phyloP scores from a whole-genome alignment of 345 rosid genomes.

The Rhodamnia rubescens region DNA sequence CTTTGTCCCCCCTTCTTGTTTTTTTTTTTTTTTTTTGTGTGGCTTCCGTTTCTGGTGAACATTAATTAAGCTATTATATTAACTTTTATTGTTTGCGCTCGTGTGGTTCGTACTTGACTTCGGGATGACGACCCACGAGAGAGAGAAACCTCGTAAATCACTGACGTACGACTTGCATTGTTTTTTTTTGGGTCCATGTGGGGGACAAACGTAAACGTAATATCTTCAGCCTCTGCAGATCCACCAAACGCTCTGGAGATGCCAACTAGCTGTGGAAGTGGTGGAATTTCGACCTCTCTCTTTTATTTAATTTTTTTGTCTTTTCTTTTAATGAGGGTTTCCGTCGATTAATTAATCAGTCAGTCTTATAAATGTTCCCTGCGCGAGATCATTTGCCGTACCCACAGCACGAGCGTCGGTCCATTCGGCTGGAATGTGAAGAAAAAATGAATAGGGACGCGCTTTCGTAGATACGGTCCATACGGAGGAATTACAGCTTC shows the following conservation, averaged over 20 bases:
- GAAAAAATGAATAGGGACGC: neutral
- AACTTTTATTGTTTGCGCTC: neutral
- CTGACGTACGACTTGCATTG: neutral
- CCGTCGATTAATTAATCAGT: neutral
- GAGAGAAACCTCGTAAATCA: neutral
- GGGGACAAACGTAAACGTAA: neutral
- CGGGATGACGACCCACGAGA: neutral
- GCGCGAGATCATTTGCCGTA: neutral
- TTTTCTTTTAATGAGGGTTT: too few species aligned
- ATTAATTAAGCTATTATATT: neutral
- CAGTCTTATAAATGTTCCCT: neutral
- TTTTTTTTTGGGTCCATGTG: neutral
- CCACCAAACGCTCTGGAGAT: neutral
- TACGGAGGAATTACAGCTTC: neutral
- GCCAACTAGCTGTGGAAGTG: neutral
- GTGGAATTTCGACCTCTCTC: neutral
- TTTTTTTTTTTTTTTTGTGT: neutral
- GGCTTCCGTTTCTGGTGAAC: neutral
- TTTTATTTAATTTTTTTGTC: too few species aligned
- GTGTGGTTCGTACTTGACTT: neutral
- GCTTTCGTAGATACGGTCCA: neutral
- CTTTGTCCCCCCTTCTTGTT: neutral
- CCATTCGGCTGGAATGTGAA: neutral
- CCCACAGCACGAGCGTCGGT: neutral
- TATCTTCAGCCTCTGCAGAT: neutral